Evolutionary conservation across 179 eudicot species (phyloP).

Genomic region (Beta corolliflora): DNA sequence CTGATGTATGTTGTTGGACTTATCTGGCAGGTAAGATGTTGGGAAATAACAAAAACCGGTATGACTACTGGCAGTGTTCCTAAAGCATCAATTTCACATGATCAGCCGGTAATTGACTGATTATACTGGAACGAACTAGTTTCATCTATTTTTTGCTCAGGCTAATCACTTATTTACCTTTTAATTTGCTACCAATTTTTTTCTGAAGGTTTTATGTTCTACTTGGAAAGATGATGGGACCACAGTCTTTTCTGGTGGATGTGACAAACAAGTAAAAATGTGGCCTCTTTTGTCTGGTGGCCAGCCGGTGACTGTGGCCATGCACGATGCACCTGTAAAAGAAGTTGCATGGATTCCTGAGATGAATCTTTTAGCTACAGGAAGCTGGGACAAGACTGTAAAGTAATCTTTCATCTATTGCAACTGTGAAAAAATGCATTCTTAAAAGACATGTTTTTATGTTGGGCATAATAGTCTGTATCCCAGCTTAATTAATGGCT

Average conservation of each 20-base stretch:
- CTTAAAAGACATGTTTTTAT: not conserved
- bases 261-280: slow-evolving; percentile 97
- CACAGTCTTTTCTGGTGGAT: slow-evolving; percentile 93
- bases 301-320: slow-evolving; percentile 76
- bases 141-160: not conserved
- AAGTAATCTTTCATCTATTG: slow-evolving; percentile 39
- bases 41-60: slow-evolving; percentile 78
- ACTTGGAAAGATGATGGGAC: slow-evolving; percentile 97
- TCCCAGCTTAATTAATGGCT: not conserved
- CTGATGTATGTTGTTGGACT: slow-evolving; percentile 6
- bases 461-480: not conserved
- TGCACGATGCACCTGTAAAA: slow-evolving; percentile 90
- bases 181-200: not conserved
- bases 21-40: slow-evolving; percentile 71
- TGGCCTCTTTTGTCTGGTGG: slow-evolving; percentile 80
- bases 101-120: slow-evolving; percentile 67
- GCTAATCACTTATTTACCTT: not conserved
- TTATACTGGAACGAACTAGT: not conserved
- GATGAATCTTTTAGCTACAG: slow-evolving; percentile 75
- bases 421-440: not conserved
- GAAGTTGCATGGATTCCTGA: slow-evolving; percentile 96
- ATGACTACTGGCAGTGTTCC: slow-evolving; percentile 52
- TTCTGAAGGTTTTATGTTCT: slow-evolving; percentile 69
- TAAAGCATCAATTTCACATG: slow-evolving; percentile 82
- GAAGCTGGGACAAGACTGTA: slow-evolving; percentile 92